Base-by-base conservation (phyloP, 176 grass and related monocot species). In the Zea mays region DNA sequence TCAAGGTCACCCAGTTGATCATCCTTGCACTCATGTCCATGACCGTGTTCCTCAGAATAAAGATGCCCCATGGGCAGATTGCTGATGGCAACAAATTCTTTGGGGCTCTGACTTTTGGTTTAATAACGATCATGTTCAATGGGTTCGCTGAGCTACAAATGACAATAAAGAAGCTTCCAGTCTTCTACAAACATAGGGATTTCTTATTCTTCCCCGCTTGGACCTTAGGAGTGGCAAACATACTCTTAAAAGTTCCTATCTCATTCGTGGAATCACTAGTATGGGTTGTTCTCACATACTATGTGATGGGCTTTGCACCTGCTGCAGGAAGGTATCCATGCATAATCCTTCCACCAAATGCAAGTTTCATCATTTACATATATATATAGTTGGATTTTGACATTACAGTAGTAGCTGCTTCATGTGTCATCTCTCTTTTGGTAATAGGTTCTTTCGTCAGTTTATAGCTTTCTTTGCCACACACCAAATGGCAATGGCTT, bases 401-500 rank as follows among this genome's bases (percentile, higher is more conserved):
- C 16, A 45, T 19, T 47, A n/a, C 37, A 63, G 2, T 36, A 59
- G n/a, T n/a, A n/a, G n/a, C n/a, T n/a, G 40, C 55, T 73, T 67
- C 10, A 80, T 49, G 39, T 19, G 48, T 45, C 63, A 54, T 75
- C 3, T 65, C 35, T 80, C 10, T 85, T 8, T 54, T 77, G 27
- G 5, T 58, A 8, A 15, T 68, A 97, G 94, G 91, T 97, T 93
- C 89, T 93, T 97, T 75, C 76, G 91, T 16, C 91, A 92, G 69
- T 88, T 84, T 19, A 47, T 97, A 76, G 86, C 90, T 62, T 91
- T 88, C 64, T 82, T 90, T 4, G 69, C 80, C 33, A 80, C 86
- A 47, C 91, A 97, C 83, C 95, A 97, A 57, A 66, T 92, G 95
- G 91, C 89, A 5, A 82, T 91, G 69, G 75, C 68, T 35, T 13